phyloP scores from a whole-genome alignment of 805 yeast genomes.

The Kodamaea lidongshanica region DNA sequence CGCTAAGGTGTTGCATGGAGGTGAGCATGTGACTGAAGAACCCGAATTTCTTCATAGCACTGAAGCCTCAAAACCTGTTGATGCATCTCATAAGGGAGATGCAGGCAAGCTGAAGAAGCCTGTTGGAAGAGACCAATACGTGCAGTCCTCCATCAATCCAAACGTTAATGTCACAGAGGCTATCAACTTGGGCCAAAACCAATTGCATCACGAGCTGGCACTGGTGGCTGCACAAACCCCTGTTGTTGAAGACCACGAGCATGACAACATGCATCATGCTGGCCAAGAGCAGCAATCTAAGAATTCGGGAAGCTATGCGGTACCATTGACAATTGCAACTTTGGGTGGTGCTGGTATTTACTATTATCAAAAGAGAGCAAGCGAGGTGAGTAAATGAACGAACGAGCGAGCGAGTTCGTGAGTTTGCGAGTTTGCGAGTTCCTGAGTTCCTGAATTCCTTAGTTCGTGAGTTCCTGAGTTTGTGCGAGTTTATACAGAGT shows the following conservation, averaged over 20 bases:
- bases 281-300: conserved; percentile 7
- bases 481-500: no score
- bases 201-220: conserved; percentile 32
- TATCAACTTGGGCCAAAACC: conserved; percentile 29
- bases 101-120: conserved; percentile 19
- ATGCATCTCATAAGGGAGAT: conserved; percentile 14
- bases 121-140: conserved; percentile 34
- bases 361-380: conserved; percentile 12
- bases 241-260: conserved; percentile 35
- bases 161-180: conserved; percentile 33
- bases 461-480: no score
- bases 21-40: conserved; percentile 32
- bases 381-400: no score
- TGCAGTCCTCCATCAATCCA: conserved; percentile 38
- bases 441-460: no score
- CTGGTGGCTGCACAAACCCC: conserved; percentile 23
- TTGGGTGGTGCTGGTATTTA: conserved; percentile 27
- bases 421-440: no score
- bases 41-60: conserved; percentile 36
- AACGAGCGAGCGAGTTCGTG: no score
- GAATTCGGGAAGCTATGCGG: conserved; percentile 8
- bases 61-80: conserved; percentile 32
- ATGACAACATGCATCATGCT: conserved; percentile 18
- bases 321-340: conserved; percentile 22
- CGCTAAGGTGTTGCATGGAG: conserved; percentile 38